Evolutionary conservation across 225 moss, liverwort and hornwort species (phyloP).

Genomic region (Sphagnum tenellum): DNA sequence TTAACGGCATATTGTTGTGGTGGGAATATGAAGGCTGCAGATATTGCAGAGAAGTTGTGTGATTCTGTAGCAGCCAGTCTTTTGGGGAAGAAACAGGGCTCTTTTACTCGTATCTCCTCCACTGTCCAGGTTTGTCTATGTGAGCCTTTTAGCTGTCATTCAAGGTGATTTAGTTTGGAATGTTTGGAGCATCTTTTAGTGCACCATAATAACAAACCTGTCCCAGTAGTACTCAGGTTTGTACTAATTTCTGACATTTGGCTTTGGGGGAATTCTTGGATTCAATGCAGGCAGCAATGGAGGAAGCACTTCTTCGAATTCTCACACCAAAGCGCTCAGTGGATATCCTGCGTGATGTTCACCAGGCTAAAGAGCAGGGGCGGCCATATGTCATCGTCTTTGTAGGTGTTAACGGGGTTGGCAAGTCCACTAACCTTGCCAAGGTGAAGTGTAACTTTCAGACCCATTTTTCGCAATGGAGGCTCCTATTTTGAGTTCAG

Average conservation of each 20-base stretch:
- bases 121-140: slow-evolving; percentile 64
- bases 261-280: too few relatives aligned
- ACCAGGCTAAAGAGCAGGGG: slow-evolving; percentile 83
- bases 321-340: slow-evolving; percentile 94
- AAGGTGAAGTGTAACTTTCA: slow-evolving; percentile 29
- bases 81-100: slow-evolving; percentile 92
- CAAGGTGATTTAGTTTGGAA: background rate
- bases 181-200: too few relatives aligned
- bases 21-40: slow-evolving; percentile 44
- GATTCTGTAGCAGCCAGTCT: slow-evolving; percentile 94
- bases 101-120: slow-evolving; percentile 82
- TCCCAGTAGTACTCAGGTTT: too few relatives aligned
- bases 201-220: too few relatives aligned
- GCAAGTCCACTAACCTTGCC: slow-evolving; percentile 97
- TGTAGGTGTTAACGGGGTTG: slow-evolving; percentile 98
- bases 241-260: too few relatives aligned
- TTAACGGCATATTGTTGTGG: background rate
- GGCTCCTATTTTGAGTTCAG: too few relatives aligned
- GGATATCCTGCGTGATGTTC: slow-evolving; percentile 87
- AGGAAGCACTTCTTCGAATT: slow-evolving; percentile 83
- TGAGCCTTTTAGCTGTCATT: background rate
- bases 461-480: too few relatives aligned
- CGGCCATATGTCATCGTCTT: slow-evolving; percentile 88
- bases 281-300: slow-evolving; percentile 66
- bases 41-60: slow-evolving; percentile 97